Evolutionary conservation across 2,329 filamentous ascomycete species (phyloP).

Genomic region (Claviceps capensis): DNA sequence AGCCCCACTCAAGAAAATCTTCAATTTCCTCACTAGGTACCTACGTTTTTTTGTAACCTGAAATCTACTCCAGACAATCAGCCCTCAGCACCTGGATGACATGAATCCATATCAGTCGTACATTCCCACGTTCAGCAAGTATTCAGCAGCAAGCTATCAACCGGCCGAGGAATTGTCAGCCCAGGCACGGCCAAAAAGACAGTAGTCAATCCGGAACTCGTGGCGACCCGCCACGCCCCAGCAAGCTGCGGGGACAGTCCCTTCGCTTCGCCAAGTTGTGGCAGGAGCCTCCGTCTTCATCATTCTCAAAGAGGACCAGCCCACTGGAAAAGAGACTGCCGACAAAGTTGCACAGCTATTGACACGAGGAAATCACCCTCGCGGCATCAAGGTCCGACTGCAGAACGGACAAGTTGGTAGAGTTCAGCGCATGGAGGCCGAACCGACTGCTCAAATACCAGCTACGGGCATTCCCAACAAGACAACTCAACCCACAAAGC

Average conservation of each 20-base stretch:
- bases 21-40: not conserved
- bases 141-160: constrained; percentile 25
- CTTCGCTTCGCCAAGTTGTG: constrained; percentile 36
- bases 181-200: constrained; percentile 7
- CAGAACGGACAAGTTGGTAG: constrained; percentile 58
- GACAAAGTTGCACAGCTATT: constrained; percentile 55
- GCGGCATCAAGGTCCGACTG: constrained; percentile 67
- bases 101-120: not conserved
- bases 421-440: constrained; percentile 47
- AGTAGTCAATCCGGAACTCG: not conserved
- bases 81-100: not conserved
- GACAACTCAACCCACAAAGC: constrained; percentile 10
- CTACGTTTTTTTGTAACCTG: not conserved
- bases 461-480: constrained; percentile 1
- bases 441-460: constrained; percentile 1
- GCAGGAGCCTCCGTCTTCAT: constrained; percentile 56
- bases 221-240: constrained; percentile 17
- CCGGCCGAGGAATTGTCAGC: constrained; percentile 20
- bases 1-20: not conserved
- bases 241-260: constrained; percentile 27
- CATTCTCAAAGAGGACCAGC: constrained; percentile 63
- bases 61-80: not conserved
- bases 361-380: constrained; percentile 60
- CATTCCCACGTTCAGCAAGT: too few species aligned
- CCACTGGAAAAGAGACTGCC: constrained; percentile 55